Conservation (phyloP, 2,329 filamentous ascomycete genomes). For the Neonectria ditissima region DNA sequence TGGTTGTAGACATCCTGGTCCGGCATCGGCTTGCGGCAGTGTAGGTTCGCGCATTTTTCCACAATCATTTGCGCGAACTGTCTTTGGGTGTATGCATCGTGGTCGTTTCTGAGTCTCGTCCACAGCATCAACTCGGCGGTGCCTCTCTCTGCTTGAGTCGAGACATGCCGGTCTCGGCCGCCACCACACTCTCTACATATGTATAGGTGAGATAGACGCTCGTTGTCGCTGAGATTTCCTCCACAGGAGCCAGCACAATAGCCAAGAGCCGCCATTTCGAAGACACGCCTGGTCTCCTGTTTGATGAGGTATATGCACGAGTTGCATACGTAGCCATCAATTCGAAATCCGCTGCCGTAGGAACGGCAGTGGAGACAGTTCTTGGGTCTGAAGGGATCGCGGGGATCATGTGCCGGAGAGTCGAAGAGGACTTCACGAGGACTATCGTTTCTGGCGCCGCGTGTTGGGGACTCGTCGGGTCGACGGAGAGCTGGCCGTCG, state of each 20-base stretch:
- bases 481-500: background rate
- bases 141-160: background rate
- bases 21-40: conserved; percentile 6
- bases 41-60: conserved; percentile 4
- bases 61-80: background rate
- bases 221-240: background rate
- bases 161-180: background rate
- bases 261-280: conserved; percentile 2
- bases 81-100: background rate
- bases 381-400: conserved; percentile 13
- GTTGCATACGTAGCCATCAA: conserved; percentile 8
- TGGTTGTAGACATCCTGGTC: background rate
- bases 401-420: background rate
- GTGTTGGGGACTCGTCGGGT: conserved; percentile 17
- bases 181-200: background rate
- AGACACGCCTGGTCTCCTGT: background rate
- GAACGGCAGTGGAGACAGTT: conserved; percentile 14
- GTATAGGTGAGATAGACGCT: conserved; percentile 9
- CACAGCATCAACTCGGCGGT: background rate
- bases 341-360: background rate
- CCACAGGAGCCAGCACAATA: conserved; percentile 4
- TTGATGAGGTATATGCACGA: background rate
- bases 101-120: background rate
- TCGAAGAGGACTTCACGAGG: background rate
- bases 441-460: background rate